These are phyloP conservation scores for Penicillium sp. DNA, from an alignment of 2,329 filamentous ascomycete genomes.

Conservation along the genomic window DNA sequence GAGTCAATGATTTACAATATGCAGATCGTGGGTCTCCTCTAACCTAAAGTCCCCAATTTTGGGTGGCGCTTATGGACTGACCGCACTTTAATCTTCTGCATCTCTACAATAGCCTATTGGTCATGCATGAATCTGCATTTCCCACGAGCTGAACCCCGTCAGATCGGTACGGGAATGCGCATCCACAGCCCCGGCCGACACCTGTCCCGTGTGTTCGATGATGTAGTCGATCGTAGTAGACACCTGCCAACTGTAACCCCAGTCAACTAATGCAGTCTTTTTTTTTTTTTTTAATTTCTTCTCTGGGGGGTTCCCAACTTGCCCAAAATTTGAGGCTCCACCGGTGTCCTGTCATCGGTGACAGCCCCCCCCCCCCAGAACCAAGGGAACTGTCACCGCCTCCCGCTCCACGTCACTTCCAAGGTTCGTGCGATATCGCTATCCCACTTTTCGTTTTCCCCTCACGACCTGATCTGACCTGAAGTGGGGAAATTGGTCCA, in stretches of 20 bases:
- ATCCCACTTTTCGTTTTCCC: background rate
- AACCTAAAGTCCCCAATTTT: background rate
- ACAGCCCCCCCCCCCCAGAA: background rate
- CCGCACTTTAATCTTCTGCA: background rate
- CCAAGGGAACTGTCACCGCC: background rate
- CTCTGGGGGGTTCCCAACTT: background rate
- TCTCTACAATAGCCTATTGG: background rate
- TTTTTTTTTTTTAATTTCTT: background rate
- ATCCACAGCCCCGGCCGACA: background rate
- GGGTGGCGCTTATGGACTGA: background rate
- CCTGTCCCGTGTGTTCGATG: background rate
- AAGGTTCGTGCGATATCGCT: background rate
- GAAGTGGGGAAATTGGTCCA: background rate
- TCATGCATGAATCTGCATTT: constrained; percentile 1
- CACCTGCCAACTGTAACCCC: background rate
- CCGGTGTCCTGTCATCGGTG: background rate
- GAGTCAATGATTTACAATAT: background rate
- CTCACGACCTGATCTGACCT: background rate
- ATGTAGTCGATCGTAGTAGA: background rate
- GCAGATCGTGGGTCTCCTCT: background rate
- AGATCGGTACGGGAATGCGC: background rate
- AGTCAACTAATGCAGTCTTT: background rate
- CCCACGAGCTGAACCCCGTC: constrained; percentile 2
- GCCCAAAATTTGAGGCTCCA: background rate
- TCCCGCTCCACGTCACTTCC: background rate